Conservation (phyloP, 345 rosid genomes). For the Linum trigynum region DNA sequence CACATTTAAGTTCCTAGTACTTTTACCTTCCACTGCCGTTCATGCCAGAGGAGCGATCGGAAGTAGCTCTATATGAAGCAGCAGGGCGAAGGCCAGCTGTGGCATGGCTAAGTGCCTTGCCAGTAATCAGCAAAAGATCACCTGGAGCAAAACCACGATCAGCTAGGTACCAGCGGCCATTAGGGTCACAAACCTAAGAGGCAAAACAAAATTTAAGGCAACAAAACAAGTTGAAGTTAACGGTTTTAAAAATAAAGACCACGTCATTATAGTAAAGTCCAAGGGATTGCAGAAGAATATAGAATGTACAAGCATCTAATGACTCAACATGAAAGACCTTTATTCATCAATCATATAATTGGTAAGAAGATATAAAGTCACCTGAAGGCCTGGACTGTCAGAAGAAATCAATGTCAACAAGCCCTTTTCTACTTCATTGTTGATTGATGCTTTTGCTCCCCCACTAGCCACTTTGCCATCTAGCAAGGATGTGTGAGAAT, state of each 20-base stretch:
- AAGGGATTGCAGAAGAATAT: too few relatives aligned
- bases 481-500: conserved; percentile 47
- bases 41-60: conserved; percentile 41
- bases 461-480: conserved; percentile 67
- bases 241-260: conserved; percentile 2
- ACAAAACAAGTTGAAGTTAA: conserved; percentile 8
- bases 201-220: conserved; percentile 7
- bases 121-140: conserved; percentile 77
- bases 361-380: conserved; percentile 17
- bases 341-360: conserved; percentile 6
- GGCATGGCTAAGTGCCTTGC: conserved; percentile 86
- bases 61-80: conserved; percentile 55
- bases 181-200: conserved; percentile 85
- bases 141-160: conserved; percentile 64
- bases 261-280: conserved; percentile 1
- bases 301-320: too few relatives aligned
- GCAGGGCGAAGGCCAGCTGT: conserved; percentile 96
- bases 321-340: conserved; percentile 2
- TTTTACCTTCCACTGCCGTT: conserved; percentile 67
- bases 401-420: conserved; percentile 74
- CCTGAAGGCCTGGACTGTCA: conserved; percentile 78
- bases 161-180: conserved; percentile 94
- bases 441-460: conserved; percentile 50
- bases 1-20: background rate
- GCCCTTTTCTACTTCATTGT: conserved; percentile 87